Conservation (phyloP, 805 yeast genomes). For the Metschnikowia lochheadii region DNA sequence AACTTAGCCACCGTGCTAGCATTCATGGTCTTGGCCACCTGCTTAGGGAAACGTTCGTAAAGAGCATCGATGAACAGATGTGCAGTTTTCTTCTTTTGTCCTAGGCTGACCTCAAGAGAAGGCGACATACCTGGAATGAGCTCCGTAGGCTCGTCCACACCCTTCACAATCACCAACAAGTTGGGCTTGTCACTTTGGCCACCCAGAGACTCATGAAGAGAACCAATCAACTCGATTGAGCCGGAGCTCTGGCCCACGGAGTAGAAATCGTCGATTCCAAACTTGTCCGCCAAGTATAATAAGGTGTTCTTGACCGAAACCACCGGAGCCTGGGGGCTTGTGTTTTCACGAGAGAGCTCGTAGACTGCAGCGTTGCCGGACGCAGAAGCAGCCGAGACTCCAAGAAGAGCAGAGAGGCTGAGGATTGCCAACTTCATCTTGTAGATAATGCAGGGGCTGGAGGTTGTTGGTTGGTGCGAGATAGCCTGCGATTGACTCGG, state of each 20-base stretch:
- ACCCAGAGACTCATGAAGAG: slow-evolving; percentile 10
- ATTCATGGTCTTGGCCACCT: slow-evolving; percentile 11
- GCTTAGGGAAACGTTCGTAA: slow-evolving; percentile 20
- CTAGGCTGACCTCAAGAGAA: slow-evolving; percentile 19
- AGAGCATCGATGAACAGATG: slow-evolving; percentile 13
- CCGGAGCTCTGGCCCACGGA: slow-evolving; percentile 26
- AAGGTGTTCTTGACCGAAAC: slow-evolving; percentile 29
- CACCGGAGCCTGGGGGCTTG: slow-evolving; percentile 3
- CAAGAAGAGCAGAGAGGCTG: slow-evolving; percentile 13
- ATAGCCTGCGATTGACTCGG: slow-evolving; percentile 2
- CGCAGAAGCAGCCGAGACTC: slow-evolving; percentile 12
- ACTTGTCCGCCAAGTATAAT: slow-evolving; percentile 43
- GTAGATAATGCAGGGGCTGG: slow-evolving; percentile 1
- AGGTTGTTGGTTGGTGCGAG: slow-evolving; percentile 2
- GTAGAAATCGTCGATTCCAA: slow-evolving; percentile 37
- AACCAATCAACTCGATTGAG: slow-evolving; percentile 26
- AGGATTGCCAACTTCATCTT: slow-evolving; percentile 16
- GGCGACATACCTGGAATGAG: slow-evolving; percentile 23
- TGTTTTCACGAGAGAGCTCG: slow-evolving; percentile 9
- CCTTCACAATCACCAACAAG: slow-evolving; percentile 39
- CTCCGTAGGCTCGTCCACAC: slow-evolving; percentile 34
- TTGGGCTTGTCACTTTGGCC: slow-evolving; percentile 21
- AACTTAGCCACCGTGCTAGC: slow-evolving; percentile 14
- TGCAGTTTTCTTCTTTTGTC: slow-evolving; percentile 7
- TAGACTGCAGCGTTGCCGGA: slow-evolving; percentile 17